These are phyloP conservation scores for Paxillus rubicundulus DNA, from an alignment of 768 basidiomycete species.

Conservation along the genomic window DNA sequence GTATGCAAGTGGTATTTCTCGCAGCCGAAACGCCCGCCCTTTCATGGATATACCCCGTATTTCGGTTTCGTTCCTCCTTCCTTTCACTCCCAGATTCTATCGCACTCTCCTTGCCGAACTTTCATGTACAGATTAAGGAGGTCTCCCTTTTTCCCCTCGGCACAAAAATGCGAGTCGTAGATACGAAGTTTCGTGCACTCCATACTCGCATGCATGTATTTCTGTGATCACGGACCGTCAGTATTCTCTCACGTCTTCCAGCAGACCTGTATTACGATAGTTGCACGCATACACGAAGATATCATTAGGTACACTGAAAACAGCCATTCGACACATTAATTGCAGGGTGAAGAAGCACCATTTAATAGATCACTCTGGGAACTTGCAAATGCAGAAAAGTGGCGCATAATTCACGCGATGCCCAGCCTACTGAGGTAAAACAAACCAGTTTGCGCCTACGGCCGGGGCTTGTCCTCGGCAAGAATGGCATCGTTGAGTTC, in stretches of 20 bases:
- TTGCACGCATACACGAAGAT: constrained; percentile 8
- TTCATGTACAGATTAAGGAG: constrained; percentile 4
- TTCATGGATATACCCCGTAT: constrained; percentile 4
- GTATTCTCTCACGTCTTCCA: constrained; percentile 1
- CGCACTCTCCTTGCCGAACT: neutral
- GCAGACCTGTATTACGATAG: constrained; percentile 8
- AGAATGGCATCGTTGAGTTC: constrained; percentile 93
- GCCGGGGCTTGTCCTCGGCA: constrained; percentile 48
- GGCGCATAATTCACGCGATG: neutral
- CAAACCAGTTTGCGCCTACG: neutral
- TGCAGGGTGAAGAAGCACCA: neutral
- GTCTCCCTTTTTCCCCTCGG: neutral
- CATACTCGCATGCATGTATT: neutral
- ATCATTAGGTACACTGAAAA: constrained; percentile 8
- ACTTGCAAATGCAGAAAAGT: neutral
- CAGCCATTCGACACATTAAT: neutral
- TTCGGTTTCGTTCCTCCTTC: neutral
- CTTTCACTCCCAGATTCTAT: neutral
- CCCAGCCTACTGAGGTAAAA: neutral
- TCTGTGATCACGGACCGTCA: neutral
- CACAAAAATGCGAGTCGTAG: constrained; percentile 1
- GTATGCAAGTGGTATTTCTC: constrained; percentile 1
- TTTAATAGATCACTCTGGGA: neutral
- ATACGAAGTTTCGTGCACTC: neutral
- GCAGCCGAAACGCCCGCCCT: neutral